Evolutionary conservation across 306 rosid genomes (phyloP).

Genomic region (Castanea sativa): DNA sequence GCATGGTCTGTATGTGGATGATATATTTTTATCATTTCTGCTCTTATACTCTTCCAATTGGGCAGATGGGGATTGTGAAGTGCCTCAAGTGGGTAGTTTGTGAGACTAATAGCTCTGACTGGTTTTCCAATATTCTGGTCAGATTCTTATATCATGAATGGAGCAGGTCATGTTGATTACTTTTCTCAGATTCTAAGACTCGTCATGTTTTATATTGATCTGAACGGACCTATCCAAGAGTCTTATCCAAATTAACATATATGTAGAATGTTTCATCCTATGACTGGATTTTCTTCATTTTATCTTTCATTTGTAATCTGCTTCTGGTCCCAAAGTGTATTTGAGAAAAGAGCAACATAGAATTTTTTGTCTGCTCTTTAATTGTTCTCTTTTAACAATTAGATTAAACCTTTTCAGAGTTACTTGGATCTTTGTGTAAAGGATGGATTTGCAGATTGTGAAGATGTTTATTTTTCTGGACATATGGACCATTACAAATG

Average conservation of each 20-base stretch:
- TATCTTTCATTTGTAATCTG: not conserved
- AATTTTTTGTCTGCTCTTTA: not conserved
- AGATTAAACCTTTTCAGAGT: not conserved
- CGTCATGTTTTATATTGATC: not conserved
- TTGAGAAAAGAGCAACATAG: not conserved
- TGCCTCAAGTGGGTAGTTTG: conserved; percentile 21
- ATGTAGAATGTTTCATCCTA: not conserved
- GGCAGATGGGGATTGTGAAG: conserved; percentile 37
- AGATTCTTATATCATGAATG: conserved; percentile 18
- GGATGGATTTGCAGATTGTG: not conserved
- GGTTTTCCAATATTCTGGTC: conserved; percentile 19
- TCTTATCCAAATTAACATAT: conserved; percentile 22
- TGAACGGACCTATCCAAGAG: conserved; percentile 10
- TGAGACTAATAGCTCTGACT: conserved; percentile 5
- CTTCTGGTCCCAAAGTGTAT: not conserved
- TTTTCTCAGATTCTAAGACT: not conserved
- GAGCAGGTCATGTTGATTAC: conserved; percentile 18
- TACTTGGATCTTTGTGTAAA: not conserved
- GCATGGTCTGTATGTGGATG: conserved; percentile 23
- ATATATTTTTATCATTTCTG: conserved; percentile 26
- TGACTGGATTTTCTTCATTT: not conserved
- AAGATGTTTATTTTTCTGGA: not conserved
- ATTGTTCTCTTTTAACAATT: not conserved
- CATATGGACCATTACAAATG: too few relatives aligned
- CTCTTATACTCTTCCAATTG: conserved; percentile 10